These are phyloP conservation scores for Nakazawaea holstii DNA, from an alignment of 805 yeast species.

Conservation along the genomic window DNA sequence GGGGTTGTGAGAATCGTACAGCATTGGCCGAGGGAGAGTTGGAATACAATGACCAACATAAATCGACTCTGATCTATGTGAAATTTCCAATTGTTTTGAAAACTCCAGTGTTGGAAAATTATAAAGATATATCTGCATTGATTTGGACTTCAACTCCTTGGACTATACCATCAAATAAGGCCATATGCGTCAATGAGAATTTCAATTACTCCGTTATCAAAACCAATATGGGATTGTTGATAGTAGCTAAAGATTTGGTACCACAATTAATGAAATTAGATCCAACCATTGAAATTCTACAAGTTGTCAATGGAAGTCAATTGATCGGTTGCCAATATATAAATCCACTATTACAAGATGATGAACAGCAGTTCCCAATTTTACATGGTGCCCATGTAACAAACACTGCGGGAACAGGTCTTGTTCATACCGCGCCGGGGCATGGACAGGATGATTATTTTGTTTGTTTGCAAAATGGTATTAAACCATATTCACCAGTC, in stretches of 20 bases:
- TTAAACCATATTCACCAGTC: constrained; percentile 71
- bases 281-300: constrained; percentile 11
- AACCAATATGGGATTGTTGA: constrained; percentile 32
- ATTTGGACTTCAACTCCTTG: constrained; percentile 99
- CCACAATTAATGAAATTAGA: constrained; percentile 31
- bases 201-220: constrained; percentile 46
- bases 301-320: neutral
- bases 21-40: constrained; percentile 96
- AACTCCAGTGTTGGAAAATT: constrained; percentile 5
- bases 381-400: constrained; percentile 81
- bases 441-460: constrained; percentile 94
- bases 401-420: constrained; percentile 80
- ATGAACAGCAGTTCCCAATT: constrained; percentile 42
- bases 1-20: constrained; percentile 93
- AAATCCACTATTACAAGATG: constrained; percentile 42
- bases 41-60: constrained; percentile 73
- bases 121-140: constrained; percentile 28
- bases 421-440: constrained; percentile 97
- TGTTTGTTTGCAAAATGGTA: constrained; percentile 51
- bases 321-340: constrained; percentile 40
- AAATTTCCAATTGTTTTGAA: constrained; percentile 49
- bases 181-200: constrained; percentile 64
- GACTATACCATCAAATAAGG: constrained; percentile 88
- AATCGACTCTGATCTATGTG: constrained; percentile 62
- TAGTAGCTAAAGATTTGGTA: constrained; percentile 53